phyloP scores from a whole-genome alignment of 1,284 basidiomycete genomes.

The Leccinum pseudoinsigne region DNA sequence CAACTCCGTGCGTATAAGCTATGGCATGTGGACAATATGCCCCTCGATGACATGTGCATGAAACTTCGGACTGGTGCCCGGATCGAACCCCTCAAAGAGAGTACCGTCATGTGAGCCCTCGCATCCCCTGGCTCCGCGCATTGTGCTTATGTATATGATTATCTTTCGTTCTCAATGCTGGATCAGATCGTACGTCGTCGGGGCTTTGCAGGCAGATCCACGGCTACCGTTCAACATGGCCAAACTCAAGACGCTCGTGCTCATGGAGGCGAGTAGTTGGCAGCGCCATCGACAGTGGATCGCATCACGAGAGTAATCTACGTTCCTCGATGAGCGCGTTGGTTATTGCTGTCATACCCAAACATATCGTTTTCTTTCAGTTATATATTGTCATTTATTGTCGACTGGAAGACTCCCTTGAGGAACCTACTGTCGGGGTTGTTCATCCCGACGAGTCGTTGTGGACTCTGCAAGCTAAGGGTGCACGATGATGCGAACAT shows the following conservation, averaged over 20 bases:
- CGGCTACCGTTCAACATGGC: conserved; percentile 39
- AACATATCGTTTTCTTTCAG: background rate
- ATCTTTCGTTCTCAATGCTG: background rate
- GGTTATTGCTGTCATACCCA: background rate
- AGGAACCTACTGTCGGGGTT: background rate
- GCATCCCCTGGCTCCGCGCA: background rate
- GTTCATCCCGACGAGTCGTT: background rate
- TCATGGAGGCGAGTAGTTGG: conserved; percentile 44
- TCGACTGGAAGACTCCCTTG: background rate
- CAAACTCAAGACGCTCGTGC: conserved; percentile 39
- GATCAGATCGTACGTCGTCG: conserved; percentile 45
- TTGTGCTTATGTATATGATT: conserved; percentile 1
- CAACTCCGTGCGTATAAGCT: conserved; percentile 56
- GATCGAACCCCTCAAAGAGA: conserved; percentile 48
- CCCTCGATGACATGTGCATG: conserved; percentile 49
- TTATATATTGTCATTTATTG: background rate
- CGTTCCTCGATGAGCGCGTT: background rate
- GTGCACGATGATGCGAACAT: no score
- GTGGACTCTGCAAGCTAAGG: background rate
- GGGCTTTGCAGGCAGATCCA: conserved; percentile 43
- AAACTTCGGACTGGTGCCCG: conserved; percentile 36
- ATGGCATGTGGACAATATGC: conserved; percentile 48
- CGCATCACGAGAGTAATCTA: conserved; percentile 20
- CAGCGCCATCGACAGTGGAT: conserved; percentile 41
- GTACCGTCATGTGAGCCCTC: conserved; percentile 55